Base-by-base conservation (phyloP, 352 stramenopile genomes). In the Phytopythium kandeliae region DNA sequence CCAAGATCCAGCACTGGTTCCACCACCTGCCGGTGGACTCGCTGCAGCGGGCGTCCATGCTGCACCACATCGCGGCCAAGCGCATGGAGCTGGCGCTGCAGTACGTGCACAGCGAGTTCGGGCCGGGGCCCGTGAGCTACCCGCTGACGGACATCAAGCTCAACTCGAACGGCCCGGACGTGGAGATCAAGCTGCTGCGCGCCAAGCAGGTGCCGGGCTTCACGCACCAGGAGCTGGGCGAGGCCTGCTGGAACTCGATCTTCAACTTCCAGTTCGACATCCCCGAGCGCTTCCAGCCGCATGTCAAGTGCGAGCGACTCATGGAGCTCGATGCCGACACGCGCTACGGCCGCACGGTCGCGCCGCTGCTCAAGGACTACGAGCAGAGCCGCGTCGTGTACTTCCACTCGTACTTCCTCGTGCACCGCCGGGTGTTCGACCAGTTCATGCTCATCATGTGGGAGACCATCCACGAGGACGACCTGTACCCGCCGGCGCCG, bases 241-340 rank as follows among this genome's bases (percentile, higher is more conserved):
- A 86, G 17, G 80, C 80, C 9, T 76, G 71, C 42, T 92, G 80
- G 80, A 79, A 86, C 49, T 85, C 78, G 50, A 71, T 89, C 48
- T 85, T 79, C 51, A 84, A 88, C 65, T 92, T 92, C 40, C 55
- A 83, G 28, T 74, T 92, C 33, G 76, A 85, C 52, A 71, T 92
- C 21, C 78, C 75, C 4, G 55, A 71, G 43, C 72, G 76, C 28
- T 86, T 92, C 48, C 67, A 80, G 51, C 62, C 58, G 6, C 72
- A 87, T 48, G 76, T 89, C 48, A 79, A 73, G 35, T 84, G 71
- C 31, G 75, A 89, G 54, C 73, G 76, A 15, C 64, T 92, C 26
- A 86, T 89, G 78, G 79, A 92, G 55, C 52, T 92, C 38, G 78
- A 92, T 37, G 60, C 73, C 13, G 83, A 89, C 55, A 92, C 80